Evolutionary conservation across 176 grass and related monocot species (phyloP), one percentile per base, ranked within the genome.

Genomic region (Juncus inflexus): DNA sequence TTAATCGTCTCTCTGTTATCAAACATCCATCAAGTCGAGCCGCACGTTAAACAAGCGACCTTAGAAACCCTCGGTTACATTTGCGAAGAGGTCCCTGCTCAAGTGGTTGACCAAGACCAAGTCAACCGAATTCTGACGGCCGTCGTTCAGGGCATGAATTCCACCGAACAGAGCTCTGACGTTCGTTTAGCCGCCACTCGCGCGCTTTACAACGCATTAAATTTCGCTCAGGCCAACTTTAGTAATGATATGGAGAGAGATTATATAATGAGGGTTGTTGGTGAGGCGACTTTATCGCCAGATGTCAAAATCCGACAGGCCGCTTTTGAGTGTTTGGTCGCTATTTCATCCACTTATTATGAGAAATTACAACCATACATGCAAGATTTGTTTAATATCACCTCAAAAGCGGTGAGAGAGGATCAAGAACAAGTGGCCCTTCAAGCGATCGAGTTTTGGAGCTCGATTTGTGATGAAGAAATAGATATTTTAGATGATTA

Each of bases 381-480:
- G 85, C 85, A 85, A 47, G 90, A 87, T 53, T 79, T 94, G 60
- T 94, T 94, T 77, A 82, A 62, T 75, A 84, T 94, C 41, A 94
- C 90, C 57, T 79, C 85, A 71, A 94, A 88, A 53, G 85, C 90
- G 79, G 85, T 94, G 58, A 94, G 52, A 76, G 90, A 56, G 69
- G 90, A 94, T 67, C 78, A 94, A 66, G 90, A 94, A 78, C 81
- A 84, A n/a, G 90, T 94, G 78, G 90, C 90, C 35, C 85, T 94
- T 63, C 90, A 94, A 76, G 90, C 90, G 39, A 88, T 94, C 66
- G 90, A 94, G 60, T 94, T 94, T 62, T 94, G 90, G 90, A 94
- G 90, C 69, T 94, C 90, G 36, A 85, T 94, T 61, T 94, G 90
- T 75, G 90, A 94, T 16, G 90, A 94, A 60, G 90, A 94, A 79